Evolutionary conservation across 140 eudicot genomes (phyloP), one percentile per base, ranked within the genome.

Genomic region (Erigeron philadelphicus): DNA sequence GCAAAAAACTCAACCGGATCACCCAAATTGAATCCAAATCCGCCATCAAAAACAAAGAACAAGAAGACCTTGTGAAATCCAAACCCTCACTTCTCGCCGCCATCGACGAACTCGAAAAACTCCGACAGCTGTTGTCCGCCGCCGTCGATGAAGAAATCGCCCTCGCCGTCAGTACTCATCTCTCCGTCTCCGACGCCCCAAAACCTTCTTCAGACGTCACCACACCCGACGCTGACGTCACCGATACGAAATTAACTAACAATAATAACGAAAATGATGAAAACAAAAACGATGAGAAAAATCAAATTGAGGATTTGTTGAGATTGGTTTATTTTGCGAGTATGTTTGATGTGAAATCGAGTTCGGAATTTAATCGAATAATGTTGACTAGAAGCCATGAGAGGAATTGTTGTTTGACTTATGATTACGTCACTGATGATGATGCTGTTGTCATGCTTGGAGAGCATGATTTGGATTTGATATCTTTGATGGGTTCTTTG

Each of bases 81-180:
- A 94, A 90, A 64, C 76, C 95, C 47, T 31, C 84, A 3, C 76
- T 90, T 18, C n/a, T 75, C 9, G 81, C 87, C 55, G 81, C 79
- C 7, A 79, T 94, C 15, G 96, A 94, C n/a, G 99, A 94, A 73
- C 96, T 94, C 76, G 97, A 89, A 73, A 94, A 87, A 86, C 83
- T 94, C 9, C 81, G 81, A 0, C 83, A 79, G 57, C 99, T 96
- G 4, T 74, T 94, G 17, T 61, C 84, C 25, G 42, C 18, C 2
- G 99, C 99, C 55, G 78, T 94, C 1, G 65, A 81, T 18, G 88
- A 89, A 21, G 95, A 91, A 72, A 73, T 86, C 72, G 6, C 40
- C 13, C 67, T 81, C 8, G 88, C 89, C 0, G 0, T 84, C 15
- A 69, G 54, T 23, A 45, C 5, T 4, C 38, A 31, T 31, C 5